phyloP scores from a whole-genome alignment of 139 green algal genomes.

The Trebouxia sp. region DNA sequence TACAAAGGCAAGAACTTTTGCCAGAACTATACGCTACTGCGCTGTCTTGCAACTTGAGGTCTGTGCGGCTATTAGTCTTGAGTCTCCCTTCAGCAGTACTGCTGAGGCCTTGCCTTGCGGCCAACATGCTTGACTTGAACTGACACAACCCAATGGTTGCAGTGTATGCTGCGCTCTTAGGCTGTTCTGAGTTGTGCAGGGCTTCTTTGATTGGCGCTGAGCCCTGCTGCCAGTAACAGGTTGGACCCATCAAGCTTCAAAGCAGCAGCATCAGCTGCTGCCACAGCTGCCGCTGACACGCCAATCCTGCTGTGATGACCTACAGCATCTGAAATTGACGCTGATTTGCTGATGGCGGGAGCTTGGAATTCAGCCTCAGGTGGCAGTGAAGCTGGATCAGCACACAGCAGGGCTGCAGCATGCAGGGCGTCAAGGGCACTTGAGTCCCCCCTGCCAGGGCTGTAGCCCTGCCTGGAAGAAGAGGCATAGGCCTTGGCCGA shows the following conservation, averaged over 20 bases:
- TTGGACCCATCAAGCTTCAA: background rate
- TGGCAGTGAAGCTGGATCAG: background rate
- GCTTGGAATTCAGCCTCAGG: background rate
- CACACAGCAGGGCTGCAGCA: slow-evolving; percentile 14
- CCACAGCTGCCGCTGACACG: slow-evolving; percentile 1
- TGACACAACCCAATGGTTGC: too few species aligned
- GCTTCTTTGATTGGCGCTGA: too few species aligned
- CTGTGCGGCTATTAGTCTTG: too few species aligned
- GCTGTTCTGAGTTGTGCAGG: too few species aligned
- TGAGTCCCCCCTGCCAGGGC: background rate
- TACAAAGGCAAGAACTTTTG: too few species aligned
- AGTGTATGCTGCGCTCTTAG: too few species aligned
- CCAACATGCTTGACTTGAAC: too few species aligned
- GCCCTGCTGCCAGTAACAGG: background rate
- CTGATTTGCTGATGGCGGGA: background rate
- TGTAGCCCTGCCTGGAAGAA: background rate
- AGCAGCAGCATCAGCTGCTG: slow-evolving; percentile 13
- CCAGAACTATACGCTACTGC: too few species aligned
- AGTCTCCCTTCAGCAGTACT: too few species aligned
- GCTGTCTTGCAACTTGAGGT: too few species aligned
- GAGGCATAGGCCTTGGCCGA: too few species aligned
- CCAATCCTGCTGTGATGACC: background rate
- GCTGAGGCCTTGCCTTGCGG: too few species aligned
- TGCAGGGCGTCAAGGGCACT: background rate
- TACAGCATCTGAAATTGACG: background rate